A percentile compares a stretch with the other conserved stretches of the same genome.
Evolutionary conservation across 257 asterid genomes (phyloP).

Genomic region (Solanum neorickii): DNA sequence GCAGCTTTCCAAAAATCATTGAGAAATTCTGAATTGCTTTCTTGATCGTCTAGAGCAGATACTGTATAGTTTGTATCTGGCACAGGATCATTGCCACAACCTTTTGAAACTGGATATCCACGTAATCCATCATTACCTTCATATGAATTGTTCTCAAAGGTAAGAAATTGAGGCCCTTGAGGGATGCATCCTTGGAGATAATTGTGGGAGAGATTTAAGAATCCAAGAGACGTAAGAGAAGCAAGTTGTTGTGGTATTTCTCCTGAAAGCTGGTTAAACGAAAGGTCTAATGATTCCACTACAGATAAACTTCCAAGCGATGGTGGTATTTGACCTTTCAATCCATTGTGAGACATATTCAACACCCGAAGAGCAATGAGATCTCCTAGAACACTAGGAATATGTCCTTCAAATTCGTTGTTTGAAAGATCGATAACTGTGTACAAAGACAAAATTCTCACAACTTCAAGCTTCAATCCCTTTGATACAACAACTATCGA

Average conservation of each 20-base stretch:
- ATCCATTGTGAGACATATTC: background rate
- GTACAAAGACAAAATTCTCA: background rate
- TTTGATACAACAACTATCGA: fast-evolving
- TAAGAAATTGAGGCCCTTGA: background rate
- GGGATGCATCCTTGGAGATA: background rate
- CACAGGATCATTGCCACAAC: background rate
- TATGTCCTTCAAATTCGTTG: background rate
- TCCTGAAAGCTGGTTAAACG: background rate
- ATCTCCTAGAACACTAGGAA: background rate
- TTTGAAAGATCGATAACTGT: background rate
- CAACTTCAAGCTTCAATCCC: background rate
- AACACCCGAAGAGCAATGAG: fast-evolving
- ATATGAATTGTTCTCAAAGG: background rate
- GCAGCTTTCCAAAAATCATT: background rate
- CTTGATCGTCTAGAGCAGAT: fast-evolving
- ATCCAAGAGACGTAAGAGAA: background rate
- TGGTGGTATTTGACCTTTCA: background rate
- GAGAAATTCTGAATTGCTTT: background rate
- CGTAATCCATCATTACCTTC: background rate
- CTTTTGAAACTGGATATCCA: background rate
- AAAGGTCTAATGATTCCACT: background rate
- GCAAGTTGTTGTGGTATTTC: background rate
- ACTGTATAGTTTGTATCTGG: background rate
- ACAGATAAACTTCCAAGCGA: background rate
- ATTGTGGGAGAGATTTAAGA: background rate